A percentile compares a stretch with the other conserved stretches of the same genome.
These are phyloP conservation scores for Claviceps paspali DNA, from an alignment of 2,329 filamentous ascomycete species.

Conservation along the genomic window DNA sequence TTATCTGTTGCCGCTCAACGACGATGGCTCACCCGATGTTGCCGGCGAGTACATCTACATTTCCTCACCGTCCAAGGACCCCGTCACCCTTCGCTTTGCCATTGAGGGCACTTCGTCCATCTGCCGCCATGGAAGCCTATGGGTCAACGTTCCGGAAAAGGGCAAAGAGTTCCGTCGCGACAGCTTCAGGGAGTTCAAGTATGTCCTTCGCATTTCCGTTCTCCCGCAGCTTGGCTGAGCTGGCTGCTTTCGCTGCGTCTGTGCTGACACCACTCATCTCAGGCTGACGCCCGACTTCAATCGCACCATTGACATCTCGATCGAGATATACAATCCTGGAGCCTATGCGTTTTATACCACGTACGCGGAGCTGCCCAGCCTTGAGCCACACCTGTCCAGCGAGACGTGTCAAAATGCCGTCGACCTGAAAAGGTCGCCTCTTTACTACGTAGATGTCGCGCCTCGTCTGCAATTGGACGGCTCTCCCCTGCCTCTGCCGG, in stretches of 20 bases:
- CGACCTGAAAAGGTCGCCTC: conserved; percentile 48
- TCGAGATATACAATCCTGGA: conserved; percentile 69
- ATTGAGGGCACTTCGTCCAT: conserved; percentile 94
- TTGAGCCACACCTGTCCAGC: conserved; percentile 15
- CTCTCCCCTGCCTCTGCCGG: conserved; percentile 62
- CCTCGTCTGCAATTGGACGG: conserved; percentile 64
- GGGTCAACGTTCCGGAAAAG: conserved; percentile 83
- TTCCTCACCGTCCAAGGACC: conserved; percentile 55
- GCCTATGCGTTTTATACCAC: conserved; percentile 92
- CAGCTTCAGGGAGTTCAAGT: conserved; percentile 82
- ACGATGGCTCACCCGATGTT: conserved; percentile 83
- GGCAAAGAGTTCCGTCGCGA: conserved; percentile 63
- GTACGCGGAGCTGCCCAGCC: conserved; percentile 72
- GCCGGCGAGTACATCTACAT: conserved; percentile 85
- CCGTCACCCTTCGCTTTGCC: conserved; percentile 70
- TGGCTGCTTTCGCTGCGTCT: neutral
- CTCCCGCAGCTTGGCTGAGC: neutral
- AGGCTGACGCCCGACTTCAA: conserved; percentile 90
- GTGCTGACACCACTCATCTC: conserved; percentile 18
- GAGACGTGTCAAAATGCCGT: conserved; percentile 20
- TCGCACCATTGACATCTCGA: conserved; percentile 73
- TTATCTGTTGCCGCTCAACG: conserved; percentile 80
- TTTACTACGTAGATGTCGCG: conserved; percentile 88
- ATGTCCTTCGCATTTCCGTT: conserved; percentile 23
- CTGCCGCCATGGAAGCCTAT: conserved; percentile 83